Evolutionary conservation across 768 basidiomycete species (phyloP).

Genomic region (Lactifluus pinguis): DNA sequence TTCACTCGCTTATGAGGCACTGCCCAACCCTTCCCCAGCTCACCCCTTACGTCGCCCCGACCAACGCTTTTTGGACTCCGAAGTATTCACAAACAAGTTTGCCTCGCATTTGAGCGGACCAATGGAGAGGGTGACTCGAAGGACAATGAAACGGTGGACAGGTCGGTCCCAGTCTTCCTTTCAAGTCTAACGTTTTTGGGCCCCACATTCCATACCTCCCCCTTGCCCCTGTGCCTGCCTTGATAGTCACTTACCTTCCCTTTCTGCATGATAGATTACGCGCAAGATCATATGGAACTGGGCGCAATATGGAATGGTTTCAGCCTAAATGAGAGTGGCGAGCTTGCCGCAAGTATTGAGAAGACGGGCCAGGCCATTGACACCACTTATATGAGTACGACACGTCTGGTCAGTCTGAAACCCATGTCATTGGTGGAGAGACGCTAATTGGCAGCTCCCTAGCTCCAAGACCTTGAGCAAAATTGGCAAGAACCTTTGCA

Average conservation of each 20-base stretch:
- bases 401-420: slow-evolving; percentile 56
- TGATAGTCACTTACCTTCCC: background rate
- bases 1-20: slow-evolving; percentile 65
- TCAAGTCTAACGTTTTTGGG: background rate
- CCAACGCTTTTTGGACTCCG: slow-evolving; percentile 92
- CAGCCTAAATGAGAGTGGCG: slow-evolving; percentile 74
- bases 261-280: slow-evolving; percentile 42
- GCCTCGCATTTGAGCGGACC: slow-evolving; percentile 83
- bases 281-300: slow-evolving; percentile 83
- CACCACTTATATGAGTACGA: slow-evolving; percentile 87
- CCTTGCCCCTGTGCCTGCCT: background rate
- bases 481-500: slow-evolving; percentile 94
- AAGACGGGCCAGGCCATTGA: slow-evolving; percentile 97
- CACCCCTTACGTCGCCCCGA: slow-evolving; percentile 89
- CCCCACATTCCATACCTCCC: background rate
- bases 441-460: background rate
- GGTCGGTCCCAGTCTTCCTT: slow-evolving; percentile 38
- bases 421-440: background rate
- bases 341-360: slow-evolving; percentile 78
- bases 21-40: slow-evolving; percentile 84
- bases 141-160: slow-evolving; percentile 90
- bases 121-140: slow-evolving; percentile 93
- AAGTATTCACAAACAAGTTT: slow-evolving; percentile 93
- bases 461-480: slow-evolving; percentile 93
- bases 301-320: slow-evolving; percentile 91